A percentile compares a stretch with the other conserved stretches of the same genome.
Conservation (phyloP, 176 grass and related monocot species). For the Microstegium vimineum region DNA sequence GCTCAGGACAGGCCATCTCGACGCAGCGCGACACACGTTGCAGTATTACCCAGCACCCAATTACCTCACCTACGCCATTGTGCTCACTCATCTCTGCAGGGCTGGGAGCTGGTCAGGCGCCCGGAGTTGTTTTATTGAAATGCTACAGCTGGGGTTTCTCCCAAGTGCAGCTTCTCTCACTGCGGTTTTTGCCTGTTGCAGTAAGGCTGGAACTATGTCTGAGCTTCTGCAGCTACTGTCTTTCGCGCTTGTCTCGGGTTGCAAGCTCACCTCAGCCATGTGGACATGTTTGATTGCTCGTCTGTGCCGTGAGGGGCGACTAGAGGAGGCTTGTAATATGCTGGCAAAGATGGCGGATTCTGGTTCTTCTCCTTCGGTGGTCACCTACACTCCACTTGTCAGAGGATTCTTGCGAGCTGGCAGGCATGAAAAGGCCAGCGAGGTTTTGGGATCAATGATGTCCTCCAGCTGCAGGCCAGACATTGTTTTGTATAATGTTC, state of each 20-base stretch:
- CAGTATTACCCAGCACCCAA: conserved; percentile 44
- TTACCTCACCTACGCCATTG: conserved; percentile 73
- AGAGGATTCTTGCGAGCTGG: conserved; percentile 60
- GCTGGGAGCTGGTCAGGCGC: conserved; percentile 43
- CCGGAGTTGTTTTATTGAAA: conserved; percentile 37
- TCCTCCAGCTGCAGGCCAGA: conserved; percentile 59
- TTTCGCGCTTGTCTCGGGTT: conserved; percentile 50
- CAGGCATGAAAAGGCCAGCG: conserved; percentile 35
- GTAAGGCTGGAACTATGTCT: conserved; percentile 42
- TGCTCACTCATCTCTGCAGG: conserved; percentile 62
- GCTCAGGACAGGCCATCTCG: conserved; percentile 47
- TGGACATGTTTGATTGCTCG: conserved; percentile 78
- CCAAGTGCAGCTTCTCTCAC: conserved; percentile 39
- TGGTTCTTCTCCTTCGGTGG: conserved; percentile 50
- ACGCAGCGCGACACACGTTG: conserved; percentile 32
- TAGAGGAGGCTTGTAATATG: conserved; percentile 48
- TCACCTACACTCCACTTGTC: conserved; percentile 73
- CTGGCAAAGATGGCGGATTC: conserved; percentile 59
- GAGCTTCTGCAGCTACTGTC: conserved; percentile 63
- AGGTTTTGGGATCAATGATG: conserved; percentile 55
- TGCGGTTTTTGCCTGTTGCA: conserved; percentile 58
- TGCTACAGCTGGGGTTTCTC: conserved; percentile 54
- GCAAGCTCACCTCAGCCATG: conserved; percentile 38
- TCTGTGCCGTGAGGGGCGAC: conserved; percentile 44
- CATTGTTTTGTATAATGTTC: conserved; percentile 74